Evolutionary conservation across 2,329 filamentous ascomycete genomes (phyloP), one percentile per base, ranked within the genome.

Genomic region (Cryoendolithus antarcticus): DNA sequence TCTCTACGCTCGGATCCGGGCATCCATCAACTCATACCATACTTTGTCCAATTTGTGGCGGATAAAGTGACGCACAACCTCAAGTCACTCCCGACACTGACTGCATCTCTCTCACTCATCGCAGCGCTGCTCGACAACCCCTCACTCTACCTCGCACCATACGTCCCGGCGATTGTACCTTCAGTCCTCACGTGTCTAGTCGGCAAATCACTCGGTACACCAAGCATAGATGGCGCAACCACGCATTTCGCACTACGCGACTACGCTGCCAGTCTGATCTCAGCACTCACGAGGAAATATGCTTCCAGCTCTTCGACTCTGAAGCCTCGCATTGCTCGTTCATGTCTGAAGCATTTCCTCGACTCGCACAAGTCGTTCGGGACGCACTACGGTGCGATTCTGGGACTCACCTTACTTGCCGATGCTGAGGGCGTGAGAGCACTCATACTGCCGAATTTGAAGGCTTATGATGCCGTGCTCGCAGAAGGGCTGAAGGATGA

Each of bases 1-100:
- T 93, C 85, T 19, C 75, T 98, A 19, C 74, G 80, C 36, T 82
- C 86, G 41, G 91, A 98, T 55, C 86, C 91, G 0, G 89, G 89
- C 30, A 74, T 96, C 30, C 91, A 98, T 58, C 91, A 98, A 62
- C 75, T 98, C 6, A 79, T 94, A 21, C 91, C 91, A 0, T 98
- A 98, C 63, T 95, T 96, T 53, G 81, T 94, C 43, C 86, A 93
- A 59, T 96, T 94, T 60, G 82, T 96, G 53, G 81, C 86, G 13
- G 89, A 95, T 59, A 91, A 94, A 62, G 86, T 98, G 37, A 96
- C 91, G 1, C 91, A 98, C 60, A 82, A 80, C 49, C 73, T 94
- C 48, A 88, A 93, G 62, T 84, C 93, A 59, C 73, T 88, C 2
- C 95, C 95, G 57, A 77, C 86, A 4, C 70, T 98, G 13, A 80